Percentiles rank a stretch among this genome's conserved stretches.
Conservation (phyloP, 2,329 filamentous ascomycete genomes). For the Tympanopsis confertula region DNA sequence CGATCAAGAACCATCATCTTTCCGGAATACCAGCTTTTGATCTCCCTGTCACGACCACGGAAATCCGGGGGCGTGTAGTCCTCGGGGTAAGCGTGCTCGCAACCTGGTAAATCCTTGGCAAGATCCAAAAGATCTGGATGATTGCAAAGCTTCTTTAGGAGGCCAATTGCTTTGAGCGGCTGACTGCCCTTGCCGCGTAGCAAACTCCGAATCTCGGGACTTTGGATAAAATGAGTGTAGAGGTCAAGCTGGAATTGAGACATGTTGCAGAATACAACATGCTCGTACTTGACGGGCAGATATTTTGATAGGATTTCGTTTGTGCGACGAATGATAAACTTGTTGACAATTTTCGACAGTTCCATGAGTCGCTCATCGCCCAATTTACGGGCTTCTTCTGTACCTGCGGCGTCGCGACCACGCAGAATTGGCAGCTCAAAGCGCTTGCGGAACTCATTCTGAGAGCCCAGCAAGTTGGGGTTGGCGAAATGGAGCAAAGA, state of each 20-base stretch:
- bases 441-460: slow-evolving; percentile 82
- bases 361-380: slow-evolving; percentile 77
- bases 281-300: slow-evolving; percentile 94
- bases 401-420: slow-evolving; percentile 81
- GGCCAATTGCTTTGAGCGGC: slow-evolving; percentile 87
- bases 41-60: slow-evolving; percentile 77
- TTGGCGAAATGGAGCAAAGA: slow-evolving; percentile 94
- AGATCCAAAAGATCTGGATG: slow-evolving; percentile 87
- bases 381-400: slow-evolving; percentile 68
- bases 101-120: slow-evolving; percentile 73
- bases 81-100: slow-evolving; percentile 68
- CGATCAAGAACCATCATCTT: slow-evolving; percentile 98
- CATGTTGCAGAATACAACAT: slow-evolving; percentile 94
- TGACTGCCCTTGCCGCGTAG: slow-evolving; percentile 90
- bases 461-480: slow-evolving; percentile 77
- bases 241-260: slow-evolving; percentile 84
- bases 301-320: slow-evolving; percentile 99
- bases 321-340: slow-evolving; percentile 93
- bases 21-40: slow-evolving; percentile 92
- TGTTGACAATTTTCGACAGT: slow-evolving; percentile 78
- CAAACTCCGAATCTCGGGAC: slow-evolving; percentile 84
- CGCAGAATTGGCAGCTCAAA: slow-evolving; percentile 87
- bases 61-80: slow-evolving; percentile 83
- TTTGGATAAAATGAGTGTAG: slow-evolving; percentile 95
- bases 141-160: slow-evolving; percentile 97